Evolutionary conservation across 83 land plant species (phyloP).

Genomic region (Diphasiastrum complanatum): DNA sequence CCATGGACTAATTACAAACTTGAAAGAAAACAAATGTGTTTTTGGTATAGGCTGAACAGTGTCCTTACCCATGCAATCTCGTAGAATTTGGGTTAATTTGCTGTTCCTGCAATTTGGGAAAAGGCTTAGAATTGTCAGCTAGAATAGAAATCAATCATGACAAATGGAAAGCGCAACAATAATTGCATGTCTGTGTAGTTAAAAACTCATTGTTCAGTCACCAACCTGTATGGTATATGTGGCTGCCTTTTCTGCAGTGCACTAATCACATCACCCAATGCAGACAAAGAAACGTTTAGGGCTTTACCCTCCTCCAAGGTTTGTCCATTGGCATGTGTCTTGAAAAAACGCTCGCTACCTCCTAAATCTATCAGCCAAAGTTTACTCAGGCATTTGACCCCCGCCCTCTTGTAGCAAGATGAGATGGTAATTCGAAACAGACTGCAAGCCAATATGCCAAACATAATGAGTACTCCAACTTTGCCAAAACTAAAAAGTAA

Average conservation of each 20-base stretch:
- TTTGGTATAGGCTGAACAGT: not conserved
- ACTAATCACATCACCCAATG: conserved; percentile 82
- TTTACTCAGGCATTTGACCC: conserved; percentile 41
- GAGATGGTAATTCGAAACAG: conserved; percentile 59
- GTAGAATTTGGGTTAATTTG: conserved; percentile 88
- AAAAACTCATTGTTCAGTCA: not conserved
- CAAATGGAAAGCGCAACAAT: conserved; percentile 8
- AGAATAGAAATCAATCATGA: not conserved
- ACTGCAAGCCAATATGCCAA: conserved; percentile 39
- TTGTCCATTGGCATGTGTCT: conserved; percentile 78
- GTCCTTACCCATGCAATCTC: conserved; percentile 67
- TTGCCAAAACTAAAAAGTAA: not conserved
- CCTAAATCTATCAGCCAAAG: conserved; percentile 92
- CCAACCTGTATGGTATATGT: conserved; percentile 79
- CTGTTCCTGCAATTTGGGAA: conserved; percentile 53
- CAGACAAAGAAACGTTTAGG: conserved; percentile 80
- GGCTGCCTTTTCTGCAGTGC: conserved; percentile 60
- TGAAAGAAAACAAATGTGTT: not conserved
- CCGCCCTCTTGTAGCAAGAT: conserved; percentile 15
- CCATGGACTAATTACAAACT: not conserved
- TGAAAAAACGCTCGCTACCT: conserved; percentile 75
- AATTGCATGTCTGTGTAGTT: not conserved
- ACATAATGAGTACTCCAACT: conserved; percentile 20
- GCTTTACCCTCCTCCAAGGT: conserved; percentile 83
- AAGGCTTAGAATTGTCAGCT: not conserved